Base-by-base conservation (phyloP, 2,329 filamentous ascomycete genomes). In the Venturia asperata region DNA sequence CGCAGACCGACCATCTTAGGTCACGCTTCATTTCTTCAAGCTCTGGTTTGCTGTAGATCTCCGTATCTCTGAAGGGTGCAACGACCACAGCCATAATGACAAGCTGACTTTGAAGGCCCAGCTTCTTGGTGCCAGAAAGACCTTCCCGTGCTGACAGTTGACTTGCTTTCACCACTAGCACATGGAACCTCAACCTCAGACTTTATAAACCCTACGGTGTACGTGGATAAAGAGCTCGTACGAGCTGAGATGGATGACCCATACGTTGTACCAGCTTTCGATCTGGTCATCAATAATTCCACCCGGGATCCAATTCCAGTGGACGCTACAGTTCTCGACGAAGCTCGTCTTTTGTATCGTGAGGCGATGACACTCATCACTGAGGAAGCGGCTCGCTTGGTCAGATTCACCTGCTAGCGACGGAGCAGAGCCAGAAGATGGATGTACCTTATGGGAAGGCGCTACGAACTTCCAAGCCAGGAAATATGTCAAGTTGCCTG, bases 351-450 rank as follows among this genome's bases (percentile, higher is more conserved):
- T 52, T 66, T 72, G 1, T 73, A 71, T 63, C 66, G 72, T 27
- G 70, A 72, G 63, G 71, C 72, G 1, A 72, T 73, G 70, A 73
- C 72, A 2, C 62, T 73, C 60, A 73, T 73, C 62, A 73, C 70
- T 6, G 71, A 73, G 65, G 71, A 73, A 66, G 71, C 71, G 13
- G 70, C 71, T 13, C 67, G 72, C 30, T 67, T 72, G 7, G 71
- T 72, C 30, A 70, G 72, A 52, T 52, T 13, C 52, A 10, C 52
- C 27, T n/a, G 15, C 30, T 1, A 61, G 15, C 13, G 64, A 65
- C 39, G 30, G 34, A 27, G n/a, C 49, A 7, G 37, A 56, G 10
- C 27, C 27, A 41, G 64, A 55, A 39, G 56, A 62, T 43, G 37
- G 45, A 10, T 47, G 55, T 39, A n/a, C 34, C 11, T 1, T 27